Evolutionary conservation across 1,284 basidiomycete species (phyloP).

Genomic region (Cutaneotrichosporon daszewskae): DNA sequence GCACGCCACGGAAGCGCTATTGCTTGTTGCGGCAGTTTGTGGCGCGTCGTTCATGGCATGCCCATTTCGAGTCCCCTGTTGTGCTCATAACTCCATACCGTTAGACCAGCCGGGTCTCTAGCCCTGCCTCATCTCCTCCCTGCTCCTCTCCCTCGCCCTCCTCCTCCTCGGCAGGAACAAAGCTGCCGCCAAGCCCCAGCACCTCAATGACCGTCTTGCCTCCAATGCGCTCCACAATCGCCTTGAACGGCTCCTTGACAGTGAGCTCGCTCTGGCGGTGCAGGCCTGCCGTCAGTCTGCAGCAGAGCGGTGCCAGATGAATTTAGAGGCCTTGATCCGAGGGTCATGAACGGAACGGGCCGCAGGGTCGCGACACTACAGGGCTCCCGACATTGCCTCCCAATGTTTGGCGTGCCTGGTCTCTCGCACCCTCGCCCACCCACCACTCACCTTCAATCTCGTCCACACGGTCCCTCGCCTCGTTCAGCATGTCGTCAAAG

Average conservation of each 20-base stretch:
- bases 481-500: conserved; percentile 65
- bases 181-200: conserved; percentile 42
- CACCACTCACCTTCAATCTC: conserved; percentile 48
- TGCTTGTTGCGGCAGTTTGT: too few species aligned
- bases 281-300: conserved; percentile 30
- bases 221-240: too few species aligned
- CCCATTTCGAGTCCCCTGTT: too few species aligned
- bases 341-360: not conserved
- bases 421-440: not conserved
- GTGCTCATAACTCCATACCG: too few species aligned
- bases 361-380: too few species aligned
- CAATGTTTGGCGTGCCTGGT: too few species aligned
- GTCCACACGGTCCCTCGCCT: conserved; percentile 65
- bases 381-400: too few species aligned
- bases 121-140: not conserved
- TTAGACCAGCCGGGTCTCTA: too few species aligned
- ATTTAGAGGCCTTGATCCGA: too few species aligned
- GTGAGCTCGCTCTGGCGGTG: conserved; percentile 46
- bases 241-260: conserved; percentile 39
- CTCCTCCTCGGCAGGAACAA: conserved; percentile 38
- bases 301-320: not conserved
- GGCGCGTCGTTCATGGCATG: too few species aligned
- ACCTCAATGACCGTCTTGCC: conserved; percentile 36
- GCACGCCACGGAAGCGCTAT: too few species aligned
- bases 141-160: conserved; percentile 23